Base-by-base conservation (phyloP, 495 filamentous ascomycete species). In the Talaromyces wortmannii region DNA sequence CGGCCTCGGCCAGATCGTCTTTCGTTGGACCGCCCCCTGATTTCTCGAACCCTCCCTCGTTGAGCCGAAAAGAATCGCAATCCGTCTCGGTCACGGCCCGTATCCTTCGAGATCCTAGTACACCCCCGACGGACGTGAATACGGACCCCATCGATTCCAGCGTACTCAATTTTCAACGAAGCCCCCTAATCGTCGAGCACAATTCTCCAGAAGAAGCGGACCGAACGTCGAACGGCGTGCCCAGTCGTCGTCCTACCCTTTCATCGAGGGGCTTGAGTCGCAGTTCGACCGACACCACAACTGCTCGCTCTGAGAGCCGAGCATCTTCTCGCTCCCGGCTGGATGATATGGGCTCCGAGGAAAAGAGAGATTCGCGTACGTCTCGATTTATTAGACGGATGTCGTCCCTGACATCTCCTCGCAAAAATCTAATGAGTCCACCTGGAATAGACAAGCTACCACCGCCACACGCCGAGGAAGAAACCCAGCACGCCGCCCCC, bases 371-470 rank as follows among this genome's bases (percentile, higher is more conserved):
- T 62, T 80, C 86, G 65, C 74, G 84, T 47, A 75, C 87, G 32
- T 86, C 83, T 55, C 85, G 90, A 23, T 78, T 95, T 43, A 84
- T 96, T 65, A 85, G 88, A 45, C 85, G 90, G 15, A 85, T 96
- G 73, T 91, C 87, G 32, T 85, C 81, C 51, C 77, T 91, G 13
- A 82, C 78, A 31, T 75, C 81, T 0, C 75, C 69, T 18, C 82
- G 85, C 46, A 86, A 87, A 64, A 77, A 80, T 23, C 70, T 75
- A 2, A 78, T 87, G 55, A 78, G 70, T 59, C 68, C 57, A 54
- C 47, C 46, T 55, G 43, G 53, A 55, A 32, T 79, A 78, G 30
- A 75, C 80, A n/a, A 58, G 29, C 31, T 31, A 32, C 8, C 45
- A 46, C 30, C 29, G 11, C 77, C 87, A 17, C 78, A 84, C 43